Evolutionary conservation across 371 early-diverging fungal genomes (phyloP), one percentile per base, ranked within the genome.

Genomic region (Choanephora cucurbitarum): DNA sequence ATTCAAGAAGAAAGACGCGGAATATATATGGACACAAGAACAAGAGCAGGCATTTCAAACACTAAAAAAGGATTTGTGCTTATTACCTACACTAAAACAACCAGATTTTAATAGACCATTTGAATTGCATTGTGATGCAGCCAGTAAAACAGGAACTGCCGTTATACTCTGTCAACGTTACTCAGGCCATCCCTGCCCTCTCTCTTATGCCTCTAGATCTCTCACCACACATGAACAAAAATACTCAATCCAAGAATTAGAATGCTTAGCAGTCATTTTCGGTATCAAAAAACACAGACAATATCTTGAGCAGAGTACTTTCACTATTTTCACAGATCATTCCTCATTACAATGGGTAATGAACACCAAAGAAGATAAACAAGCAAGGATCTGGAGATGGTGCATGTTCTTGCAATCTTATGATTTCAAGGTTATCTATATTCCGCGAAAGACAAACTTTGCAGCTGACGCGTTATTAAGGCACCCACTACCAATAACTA

Each of bases 311-410:
- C 57, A 49, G 9, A 47, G 37, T 0, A 18, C 52, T 5, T 59
- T 70, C 39, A 46, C n/a, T 5, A 52, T 66, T 5, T 37, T 52
- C n/a, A 64, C 64, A 1, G 65, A 69, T 49, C 65, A 69, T 34
- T 15, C 42, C 14, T n/a, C 45, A 3, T 56, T 69, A 0, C 33
- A 49, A 42, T 61, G 24, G n/a, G 24, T 69, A 2, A 37, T 28
- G 15, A 53, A 15, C 7, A 21, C 22, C 5, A 7, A 4, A n/a
- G 14, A 9, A 17, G 53, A 55, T 13, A 33, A 53, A 1, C 47
- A 49, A 13, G 54, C 53, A 0, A 56, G 51, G 0, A 49, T 55
- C 2, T 48, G 56, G 1, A 17, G 49, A 7, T 59, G 53, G 54
- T 21, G 47, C 1, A 50, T 57, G 0, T 18, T 15, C 5, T 37